Conservation (phyloP, 116 monocot genomes). For the Trichopus zeylanicus region DNA sequence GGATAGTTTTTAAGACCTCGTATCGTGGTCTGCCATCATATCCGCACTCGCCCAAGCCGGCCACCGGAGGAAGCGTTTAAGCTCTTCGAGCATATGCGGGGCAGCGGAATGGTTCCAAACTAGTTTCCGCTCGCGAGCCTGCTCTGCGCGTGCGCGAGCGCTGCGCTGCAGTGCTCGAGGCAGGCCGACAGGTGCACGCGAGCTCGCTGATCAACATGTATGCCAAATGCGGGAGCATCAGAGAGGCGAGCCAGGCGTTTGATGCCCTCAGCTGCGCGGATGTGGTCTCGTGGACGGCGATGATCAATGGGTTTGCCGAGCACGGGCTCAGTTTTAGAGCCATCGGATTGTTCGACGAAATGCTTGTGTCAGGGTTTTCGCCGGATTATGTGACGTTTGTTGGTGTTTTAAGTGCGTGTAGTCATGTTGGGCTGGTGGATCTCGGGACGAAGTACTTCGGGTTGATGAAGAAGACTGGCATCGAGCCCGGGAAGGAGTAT, state of each 20-base stretch:
- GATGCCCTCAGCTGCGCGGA: conserved; percentile 17
- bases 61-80: conserved; percentile 31
- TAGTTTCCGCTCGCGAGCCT: conserved; percentile 62
- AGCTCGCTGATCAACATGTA: conserved; percentile 82
- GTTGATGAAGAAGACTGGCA: conserved; percentile 32
- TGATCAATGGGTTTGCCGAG: conserved; percentile 86
- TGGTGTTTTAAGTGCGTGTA: conserved; percentile 73
- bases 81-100: conserved; percentile 43
- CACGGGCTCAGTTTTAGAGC: conserved; percentile 56
- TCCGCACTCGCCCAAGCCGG: conserved; percentile 54
- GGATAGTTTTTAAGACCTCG: conserved; percentile 40
- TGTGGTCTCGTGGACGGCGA: conserved; percentile 77
- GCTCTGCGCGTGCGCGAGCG: conserved; percentile 50
- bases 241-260: conserved; percentile 42
- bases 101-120: conserved; percentile 23
- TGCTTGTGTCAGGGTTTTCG: conserved; percentile 27
- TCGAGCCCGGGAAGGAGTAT: conserved; percentile 67
- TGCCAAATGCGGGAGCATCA: conserved; percentile 58
- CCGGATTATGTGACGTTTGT: conserved; percentile 63
- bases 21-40: conserved; percentile 82
- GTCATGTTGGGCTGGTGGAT: conserved; percentile 67
- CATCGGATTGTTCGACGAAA: conserved; percentile 51
- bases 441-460: conserved; percentile 54
- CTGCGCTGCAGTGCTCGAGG: conserved; percentile 45
- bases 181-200: conserved; percentile 61